Percentiles rank a stretch among this genome's conserved stretches.
Conservation (phyloP, 2,329 filamentous ascomycete species). For the Fusarium sambucinum region DNA sequence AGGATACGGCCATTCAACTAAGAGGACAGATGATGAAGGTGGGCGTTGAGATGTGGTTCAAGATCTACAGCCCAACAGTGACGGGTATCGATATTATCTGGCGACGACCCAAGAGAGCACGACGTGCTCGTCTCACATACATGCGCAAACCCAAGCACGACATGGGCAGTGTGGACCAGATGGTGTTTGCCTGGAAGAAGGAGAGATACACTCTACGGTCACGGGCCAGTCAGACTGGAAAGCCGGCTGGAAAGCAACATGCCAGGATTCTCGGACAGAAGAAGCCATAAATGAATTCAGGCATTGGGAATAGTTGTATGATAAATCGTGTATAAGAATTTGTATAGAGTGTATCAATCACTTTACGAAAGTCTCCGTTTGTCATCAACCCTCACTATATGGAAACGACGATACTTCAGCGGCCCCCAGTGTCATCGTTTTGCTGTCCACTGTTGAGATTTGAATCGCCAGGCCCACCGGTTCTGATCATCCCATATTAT, state of each 20-base stretch:
- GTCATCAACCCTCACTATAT: neutral
- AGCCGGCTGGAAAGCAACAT: conserved; percentile 27
- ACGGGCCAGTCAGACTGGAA: conserved; percentile 49
- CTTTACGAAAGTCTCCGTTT: neutral
- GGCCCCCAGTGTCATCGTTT: neutral
- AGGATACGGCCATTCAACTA: conserved; percentile 89
- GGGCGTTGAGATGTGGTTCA: conserved; percentile 97
- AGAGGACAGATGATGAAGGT: conserved; percentile 87
- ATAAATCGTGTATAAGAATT: conserved; percentile 48
- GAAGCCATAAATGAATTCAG: conserved; percentile 29
- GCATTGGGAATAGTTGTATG: conserved; percentile 44
- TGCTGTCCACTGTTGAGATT: neutral
- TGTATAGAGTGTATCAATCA: conserved; percentile 39
- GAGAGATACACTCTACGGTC: conserved; percentile 57
- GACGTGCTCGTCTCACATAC: conserved; percentile 89
- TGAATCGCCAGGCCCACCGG: neutral
- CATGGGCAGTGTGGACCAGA: conserved; percentile 84
- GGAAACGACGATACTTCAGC: neutral
- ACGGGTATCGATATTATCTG: conserved; percentile 94
- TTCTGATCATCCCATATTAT: neutral
- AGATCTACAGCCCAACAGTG: conserved; percentile 91
- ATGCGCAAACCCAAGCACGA: conserved; percentile 91
- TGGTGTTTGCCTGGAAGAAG: conserved; percentile 70
- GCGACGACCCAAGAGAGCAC: conserved; percentile 83
- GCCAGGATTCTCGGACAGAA: conserved; percentile 35